These are phyloP conservation scores for Flaveria ramosissima DNA, from an alignment of 129 eudicot genomes.

Conservation along the genomic window DNA sequence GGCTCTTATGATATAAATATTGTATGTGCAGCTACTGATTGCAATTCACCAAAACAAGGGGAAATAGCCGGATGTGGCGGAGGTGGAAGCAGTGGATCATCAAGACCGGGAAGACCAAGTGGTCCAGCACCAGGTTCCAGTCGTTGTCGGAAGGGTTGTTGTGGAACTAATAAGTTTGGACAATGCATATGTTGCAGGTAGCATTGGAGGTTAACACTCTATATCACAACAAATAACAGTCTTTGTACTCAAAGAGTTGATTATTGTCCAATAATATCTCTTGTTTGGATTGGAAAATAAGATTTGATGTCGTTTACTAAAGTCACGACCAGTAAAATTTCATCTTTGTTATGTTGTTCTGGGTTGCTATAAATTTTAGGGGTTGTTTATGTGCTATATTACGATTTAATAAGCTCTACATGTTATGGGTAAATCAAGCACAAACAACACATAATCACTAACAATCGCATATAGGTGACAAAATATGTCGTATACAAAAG, in stretches of 20 bases:
- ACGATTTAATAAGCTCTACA: no score
- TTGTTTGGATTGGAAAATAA: conserved; percentile 2
- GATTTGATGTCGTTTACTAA: neutral
- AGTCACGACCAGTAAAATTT: neutral
- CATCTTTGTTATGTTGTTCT: neutral
- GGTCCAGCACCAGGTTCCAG: conserved; percentile 32
- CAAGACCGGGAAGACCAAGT: conserved; percentile 12
- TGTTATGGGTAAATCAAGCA: no score
- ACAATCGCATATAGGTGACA: no score
- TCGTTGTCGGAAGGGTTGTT: conserved; percentile 28
- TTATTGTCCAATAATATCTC: neutral
- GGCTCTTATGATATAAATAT: neutral
- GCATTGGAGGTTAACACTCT: neutral
- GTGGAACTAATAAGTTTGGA: conserved; percentile 22
- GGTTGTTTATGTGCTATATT: no score
- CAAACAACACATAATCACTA: no score
- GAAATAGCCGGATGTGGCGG: conserved; percentile 24
- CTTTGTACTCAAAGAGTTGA: neutral
- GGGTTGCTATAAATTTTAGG: no score
- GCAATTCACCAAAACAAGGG: conserved; percentile 24
- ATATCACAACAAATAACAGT: neutral
- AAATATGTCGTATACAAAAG: no score
- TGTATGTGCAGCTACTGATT: conserved; percentile 27
- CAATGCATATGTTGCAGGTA: conserved; percentile 19
- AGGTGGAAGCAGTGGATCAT: conserved; percentile 20